Base-by-base conservation (phyloP, 2,329 filamentous ascomycete species). In the Nakataea oryzae region DNA sequence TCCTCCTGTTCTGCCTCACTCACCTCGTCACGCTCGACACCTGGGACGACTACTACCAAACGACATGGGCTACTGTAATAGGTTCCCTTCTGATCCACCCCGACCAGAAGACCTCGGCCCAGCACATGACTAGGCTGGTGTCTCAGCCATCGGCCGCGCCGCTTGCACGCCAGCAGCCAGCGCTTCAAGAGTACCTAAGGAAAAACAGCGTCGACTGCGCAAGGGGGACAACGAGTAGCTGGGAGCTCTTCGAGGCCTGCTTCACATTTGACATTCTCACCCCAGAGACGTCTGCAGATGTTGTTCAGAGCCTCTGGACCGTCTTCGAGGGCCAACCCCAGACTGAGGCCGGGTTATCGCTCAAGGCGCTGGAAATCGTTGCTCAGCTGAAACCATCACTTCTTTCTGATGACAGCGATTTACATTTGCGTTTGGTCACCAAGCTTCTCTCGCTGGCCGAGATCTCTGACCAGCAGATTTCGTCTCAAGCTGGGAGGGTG, bases 1-100 rank as follows among this genome's bases (percentile, higher is more conserved):
- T 87, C 60, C 72, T 96, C 0, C 76, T 92, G 9, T 82, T 86
- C 0, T 84, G 86, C 13, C 76, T 96, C 0, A 81, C 86, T 58
- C 72, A 81, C 0, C 76, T 86, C 54, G 79, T 81, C 1, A 70
- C 76, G 32, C 75, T 77, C 21, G 72, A 73, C 54, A 75, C 67
- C 61, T 76, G 72, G 62, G 70, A 70, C 0, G 66, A 68, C 0
- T 68, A 71, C 0, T 81, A 80, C 60, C 69, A 72, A 12, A 65
- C 66, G 1, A 71, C 79, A 1, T 85, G 82, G 81, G 72, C 70
- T 28, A 67, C 71, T 0, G 79, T 82, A 68, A 69, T 79, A 0
- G 69, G 74, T 6, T 71, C 73, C 2, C 70, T 83, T 3, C 67
- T 85, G 27, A 66, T 70, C 5, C 65, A 67, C 24, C 61, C 68